Percentiles rank a stretch among this genome's conserved stretches.
Evolutionary conservation across 305 asterid species (phyloP).

Genomic region (Fraxinus latifolia): DNA sequence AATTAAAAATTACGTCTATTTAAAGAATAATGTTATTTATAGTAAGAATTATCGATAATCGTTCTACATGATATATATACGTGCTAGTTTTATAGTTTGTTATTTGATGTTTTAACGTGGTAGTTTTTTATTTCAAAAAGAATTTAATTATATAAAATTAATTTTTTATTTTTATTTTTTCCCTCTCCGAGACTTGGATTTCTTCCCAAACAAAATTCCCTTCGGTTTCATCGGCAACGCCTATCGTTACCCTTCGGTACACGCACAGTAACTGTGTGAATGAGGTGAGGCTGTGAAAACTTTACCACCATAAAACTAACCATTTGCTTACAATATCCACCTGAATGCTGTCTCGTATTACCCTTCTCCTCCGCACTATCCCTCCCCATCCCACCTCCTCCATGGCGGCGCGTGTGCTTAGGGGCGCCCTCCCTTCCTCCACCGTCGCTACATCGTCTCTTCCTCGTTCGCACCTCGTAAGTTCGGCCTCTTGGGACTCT

Average conservation of each 20-base stretch:
- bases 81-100: too few relatives aligned
- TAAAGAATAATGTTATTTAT: too few relatives aligned
- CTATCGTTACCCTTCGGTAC: neutral
- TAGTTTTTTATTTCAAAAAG: neutral
- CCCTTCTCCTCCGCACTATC: conserved; percentile 45
- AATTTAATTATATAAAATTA: too few relatives aligned
- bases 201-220: neutral
- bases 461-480: conserved; percentile 21
- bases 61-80: too few relatives aligned
- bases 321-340: neutral
- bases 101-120: too few relatives aligned
- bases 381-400: conserved; percentile 28
- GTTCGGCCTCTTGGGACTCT: conserved; percentile 29
- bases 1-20: neutral
- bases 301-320: neutral
- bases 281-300: neutral
- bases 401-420: conserved; percentile 73
- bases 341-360: conserved; percentile 59
- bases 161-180: too few relatives aligned
- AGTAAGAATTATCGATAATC: too few relatives aligned
- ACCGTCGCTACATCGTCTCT: conserved; percentile 25
- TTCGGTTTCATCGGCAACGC: neutral
- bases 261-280: neutral
- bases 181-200: neutral
- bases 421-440: conserved; percentile 40